These are phyloP conservation scores for Hanseniaspora thailandica DNA, from an alignment of 805 yeast species.

Conservation along the genomic window DNA sequence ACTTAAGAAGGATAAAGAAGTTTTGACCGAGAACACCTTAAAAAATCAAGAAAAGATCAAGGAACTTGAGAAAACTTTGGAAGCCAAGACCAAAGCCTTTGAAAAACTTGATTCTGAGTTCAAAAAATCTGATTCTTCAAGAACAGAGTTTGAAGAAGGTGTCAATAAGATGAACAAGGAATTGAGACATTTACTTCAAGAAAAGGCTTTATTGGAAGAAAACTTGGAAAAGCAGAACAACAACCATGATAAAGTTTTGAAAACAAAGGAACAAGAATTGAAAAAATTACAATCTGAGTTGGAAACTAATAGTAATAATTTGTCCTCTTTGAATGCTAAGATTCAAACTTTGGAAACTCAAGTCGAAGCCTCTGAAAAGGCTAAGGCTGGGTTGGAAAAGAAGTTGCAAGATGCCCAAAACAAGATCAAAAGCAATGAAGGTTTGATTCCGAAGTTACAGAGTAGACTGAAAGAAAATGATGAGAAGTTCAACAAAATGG, in stretches of 20 bases:
- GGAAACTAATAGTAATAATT: conserved; percentile 17
- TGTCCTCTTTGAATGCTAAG: conserved; percentile 6
- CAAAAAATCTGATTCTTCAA: conserved; percentile 28
- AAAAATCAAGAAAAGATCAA: conserved; percentile 31
- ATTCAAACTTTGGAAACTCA: conserved; percentile 21
- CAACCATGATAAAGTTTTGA: conserved; percentile 31
- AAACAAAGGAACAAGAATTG: conserved; percentile 21
- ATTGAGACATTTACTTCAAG: conserved; percentile 50
- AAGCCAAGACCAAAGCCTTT: conserved; percentile 19
- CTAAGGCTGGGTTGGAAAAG: conserved; percentile 21
- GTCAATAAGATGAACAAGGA: conserved; percentile 85
- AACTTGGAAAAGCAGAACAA: conserved; percentile 35
- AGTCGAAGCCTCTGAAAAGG: conserved; percentile 20
- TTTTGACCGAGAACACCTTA: conserved; percentile 24
- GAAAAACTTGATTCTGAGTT: conserved; percentile 23
- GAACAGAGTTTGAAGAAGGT: conserved; percentile 67
- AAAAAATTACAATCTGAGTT: conserved; percentile 17
- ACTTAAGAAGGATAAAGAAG: conserved; percentile 20
- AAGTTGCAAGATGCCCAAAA: conserved; percentile 23
- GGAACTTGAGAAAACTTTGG: conserved; percentile 18
- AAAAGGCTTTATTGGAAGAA: conserved; percentile 42
- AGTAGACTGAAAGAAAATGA: conserved; percentile 36
- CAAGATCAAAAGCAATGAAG: conserved; percentile 26
- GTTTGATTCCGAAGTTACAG: conserved; percentile 33
- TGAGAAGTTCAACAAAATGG: conserved; percentile 17